These are phyloP conservation scores for Daedaleopsis nitida DNA, from an alignment of 768 basidiomycete genomes.

Conservation along the genomic window DNA sequence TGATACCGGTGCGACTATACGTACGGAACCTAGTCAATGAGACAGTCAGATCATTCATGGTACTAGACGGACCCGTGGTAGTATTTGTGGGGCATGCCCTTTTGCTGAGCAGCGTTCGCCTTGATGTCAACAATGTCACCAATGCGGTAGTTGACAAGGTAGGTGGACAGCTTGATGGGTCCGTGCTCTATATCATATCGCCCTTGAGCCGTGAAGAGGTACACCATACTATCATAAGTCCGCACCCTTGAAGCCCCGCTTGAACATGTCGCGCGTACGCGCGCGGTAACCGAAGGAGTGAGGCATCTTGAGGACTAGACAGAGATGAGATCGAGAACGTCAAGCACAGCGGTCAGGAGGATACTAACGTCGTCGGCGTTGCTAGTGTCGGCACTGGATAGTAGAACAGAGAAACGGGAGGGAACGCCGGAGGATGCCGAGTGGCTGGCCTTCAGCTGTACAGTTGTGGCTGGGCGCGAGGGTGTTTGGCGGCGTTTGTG, in stretches of 20 bases:
- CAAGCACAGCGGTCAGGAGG: conserved; percentile 19
- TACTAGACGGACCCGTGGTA: conserved; percentile 83
- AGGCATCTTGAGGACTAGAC: conserved; percentile 83
- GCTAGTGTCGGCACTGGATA: conserved; percentile 42
- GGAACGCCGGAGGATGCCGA: conserved; percentile 53
- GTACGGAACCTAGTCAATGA: neutral
- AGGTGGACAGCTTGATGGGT: conserved; percentile 87
- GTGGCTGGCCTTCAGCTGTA: conserved; percentile 68
- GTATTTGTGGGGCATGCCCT: conserved; percentile 99
- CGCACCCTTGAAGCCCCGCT: conserved; percentile 96
- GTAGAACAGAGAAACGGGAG: conserved; percentile 25
- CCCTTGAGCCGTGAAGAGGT: conserved; percentile 11
- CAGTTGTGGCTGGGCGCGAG: conserved; percentile 53
- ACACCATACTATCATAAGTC: conserved; percentile 22
- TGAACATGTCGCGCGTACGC: conserved; percentile 99
- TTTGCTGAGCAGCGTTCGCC: conserved; percentile 98
- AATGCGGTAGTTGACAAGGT: conserved; percentile 88
- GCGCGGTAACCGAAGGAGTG: conserved; percentile 99
- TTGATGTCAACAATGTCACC: conserved; percentile 99
- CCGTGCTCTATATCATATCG: conserved; percentile 74
- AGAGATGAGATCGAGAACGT: conserved; percentile 14
- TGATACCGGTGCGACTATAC: conserved; percentile 90
- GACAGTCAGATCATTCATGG: neutral
- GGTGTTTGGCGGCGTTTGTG: conserved; percentile 42
- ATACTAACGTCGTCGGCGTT: conserved; percentile 52